Evolutionary conservation across 495 filamentous ascomycete species (phyloP).

Genomic region (Penicillium waksmanii): DNA sequence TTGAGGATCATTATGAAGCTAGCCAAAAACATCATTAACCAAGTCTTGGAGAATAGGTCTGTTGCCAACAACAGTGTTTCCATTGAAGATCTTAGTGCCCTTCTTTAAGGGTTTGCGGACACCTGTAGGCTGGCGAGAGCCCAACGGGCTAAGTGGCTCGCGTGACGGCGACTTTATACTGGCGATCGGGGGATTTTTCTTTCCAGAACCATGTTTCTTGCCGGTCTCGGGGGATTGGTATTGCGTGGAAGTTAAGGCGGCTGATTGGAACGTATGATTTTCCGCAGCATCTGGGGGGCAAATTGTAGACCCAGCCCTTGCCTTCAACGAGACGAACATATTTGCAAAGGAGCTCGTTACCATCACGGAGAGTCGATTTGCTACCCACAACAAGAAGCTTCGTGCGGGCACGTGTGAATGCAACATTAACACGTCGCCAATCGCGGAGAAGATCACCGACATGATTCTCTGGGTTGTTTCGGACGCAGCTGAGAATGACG

Average conservation of each 20-base stretch:
- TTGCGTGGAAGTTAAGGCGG: constrained; percentile 20
- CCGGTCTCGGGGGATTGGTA: constrained; percentile 19
- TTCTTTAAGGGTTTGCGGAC: constrained; percentile 43
- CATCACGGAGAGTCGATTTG: constrained; percentile 67
- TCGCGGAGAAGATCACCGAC: constrained; percentile 91
- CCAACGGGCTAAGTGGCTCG: constrained; percentile 43
- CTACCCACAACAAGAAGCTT: constrained; percentile 90
- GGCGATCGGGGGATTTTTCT: not conserved
- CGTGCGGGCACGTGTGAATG: constrained; percentile 85
- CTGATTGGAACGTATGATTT: constrained; percentile 65
- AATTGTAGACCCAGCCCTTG: constrained; percentile 73
- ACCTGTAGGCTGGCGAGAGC: constrained; percentile 27
- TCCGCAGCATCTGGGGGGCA: constrained; percentile 64
- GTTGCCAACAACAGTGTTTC: constrained; percentile 40
- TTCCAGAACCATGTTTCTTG: constrained; percentile 9
- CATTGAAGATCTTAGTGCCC: constrained; percentile 42
- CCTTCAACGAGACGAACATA: constrained; percentile 78
- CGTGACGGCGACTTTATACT: constrained; percentile 22
- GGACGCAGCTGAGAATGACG: constrained; percentile 80
- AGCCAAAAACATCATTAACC: constrained; percentile 47
- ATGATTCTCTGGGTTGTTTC: constrained; percentile 76
- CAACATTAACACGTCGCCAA: constrained; percentile 93
- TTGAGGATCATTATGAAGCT: not conserved
- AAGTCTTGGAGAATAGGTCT: constrained; percentile 58
- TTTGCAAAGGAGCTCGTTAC: constrained; percentile 73